Conservation (phyloP, 140 eudicot species). For the Flaveria floridana region DNA sequence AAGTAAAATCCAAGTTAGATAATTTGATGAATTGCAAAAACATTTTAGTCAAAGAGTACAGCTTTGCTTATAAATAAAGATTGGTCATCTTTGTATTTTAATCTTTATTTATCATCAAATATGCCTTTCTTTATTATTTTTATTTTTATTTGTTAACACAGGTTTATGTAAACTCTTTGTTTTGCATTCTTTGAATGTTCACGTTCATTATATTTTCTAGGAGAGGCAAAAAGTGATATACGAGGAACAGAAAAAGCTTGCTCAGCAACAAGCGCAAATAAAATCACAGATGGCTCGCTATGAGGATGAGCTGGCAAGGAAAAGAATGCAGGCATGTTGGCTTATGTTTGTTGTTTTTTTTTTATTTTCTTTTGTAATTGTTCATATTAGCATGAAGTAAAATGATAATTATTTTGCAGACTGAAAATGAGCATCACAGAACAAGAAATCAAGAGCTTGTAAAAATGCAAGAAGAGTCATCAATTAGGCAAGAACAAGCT, state of each 20-base stretch:
- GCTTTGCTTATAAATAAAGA: neutral
- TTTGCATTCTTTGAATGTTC: neutral
- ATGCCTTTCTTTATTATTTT: neutral
- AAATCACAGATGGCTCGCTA: constrained; percentile 93
- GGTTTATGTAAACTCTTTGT: neutral
- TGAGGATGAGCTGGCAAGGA: constrained; percentile 85
- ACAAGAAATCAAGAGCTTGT: constrained; percentile 95
- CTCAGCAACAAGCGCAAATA: constrained; percentile 80
- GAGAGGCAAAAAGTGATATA: constrained; percentile 83
- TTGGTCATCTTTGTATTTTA: neutral
- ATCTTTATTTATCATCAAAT: neutral
- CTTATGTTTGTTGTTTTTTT: neutral
- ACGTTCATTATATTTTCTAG: constrained; percentile 42
- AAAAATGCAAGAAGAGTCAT: constrained; percentile 91
- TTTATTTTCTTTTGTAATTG: neutral
- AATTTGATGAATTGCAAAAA: neutral
- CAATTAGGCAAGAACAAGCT: constrained; percentile 78
- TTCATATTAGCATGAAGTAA: neutral
- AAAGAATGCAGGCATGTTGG: constrained; percentile 84
- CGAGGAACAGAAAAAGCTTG: constrained; percentile 85
- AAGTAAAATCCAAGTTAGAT: neutral
- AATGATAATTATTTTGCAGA: constrained; percentile 41
- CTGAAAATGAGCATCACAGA: constrained; percentile 88
- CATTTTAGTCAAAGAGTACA: neutral
- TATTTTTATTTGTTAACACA: neutral